A percentile compares a stretch with the other conserved stretches of the same genome.
These are phyloP conservation scores for Penicillium janthinellum DNA, from an alignment of 2,329 filamentous ascomycete species.

Conservation along the genomic window DNA sequence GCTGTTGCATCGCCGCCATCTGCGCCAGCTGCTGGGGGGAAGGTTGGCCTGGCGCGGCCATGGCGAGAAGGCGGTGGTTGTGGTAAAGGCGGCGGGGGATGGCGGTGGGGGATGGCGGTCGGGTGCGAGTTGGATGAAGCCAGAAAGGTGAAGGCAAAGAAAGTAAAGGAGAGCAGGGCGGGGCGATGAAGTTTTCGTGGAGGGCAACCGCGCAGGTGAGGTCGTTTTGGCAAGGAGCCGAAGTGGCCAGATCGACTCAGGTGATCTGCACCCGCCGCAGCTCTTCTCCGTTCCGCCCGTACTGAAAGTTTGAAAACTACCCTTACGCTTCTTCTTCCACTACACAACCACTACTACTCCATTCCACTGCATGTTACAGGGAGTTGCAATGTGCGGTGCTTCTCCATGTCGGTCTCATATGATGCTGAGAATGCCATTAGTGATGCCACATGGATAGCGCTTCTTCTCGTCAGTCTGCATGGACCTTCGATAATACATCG, in stretches of 20 bases:
- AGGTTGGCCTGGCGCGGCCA: constrained; percentile 53
- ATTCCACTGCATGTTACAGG: not conserved
- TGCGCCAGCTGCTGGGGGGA: constrained; percentile 86
- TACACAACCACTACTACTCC: not conserved
- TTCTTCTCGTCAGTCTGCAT: constrained; percentile 39
- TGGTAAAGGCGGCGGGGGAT: not conserved
- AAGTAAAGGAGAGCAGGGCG: constrained; percentile 2
- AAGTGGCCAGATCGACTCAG: constrained; percentile 35
- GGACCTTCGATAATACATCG: not conserved
- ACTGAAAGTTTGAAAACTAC: not conserved
- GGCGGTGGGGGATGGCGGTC: not conserved
- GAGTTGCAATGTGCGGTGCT: constrained; percentile 11
- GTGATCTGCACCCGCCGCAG: constrained; percentile 25
- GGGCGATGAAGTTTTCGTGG: not conserved
- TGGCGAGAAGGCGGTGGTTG: constrained; percentile 20
- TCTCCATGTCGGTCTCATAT: constrained; percentile 48
- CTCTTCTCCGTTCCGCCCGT: constrained; percentile 12
- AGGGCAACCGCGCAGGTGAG: not conserved
- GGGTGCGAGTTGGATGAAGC: not conserved
- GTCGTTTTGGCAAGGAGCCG: constrained; percentile 9
- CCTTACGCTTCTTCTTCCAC: not conserved
- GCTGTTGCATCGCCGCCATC: constrained; percentile 78
- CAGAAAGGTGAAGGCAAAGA: constrained; percentile 1
- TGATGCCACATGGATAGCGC: constrained; percentile 42
- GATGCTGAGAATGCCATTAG: constrained; percentile 41